A percentile compares a stretch with the other conserved stretches of the same genome.
phyloP scores from a whole-genome alignment of 371 early-diverging fungal genomes.

The Entomophthora muscae region DNA sequence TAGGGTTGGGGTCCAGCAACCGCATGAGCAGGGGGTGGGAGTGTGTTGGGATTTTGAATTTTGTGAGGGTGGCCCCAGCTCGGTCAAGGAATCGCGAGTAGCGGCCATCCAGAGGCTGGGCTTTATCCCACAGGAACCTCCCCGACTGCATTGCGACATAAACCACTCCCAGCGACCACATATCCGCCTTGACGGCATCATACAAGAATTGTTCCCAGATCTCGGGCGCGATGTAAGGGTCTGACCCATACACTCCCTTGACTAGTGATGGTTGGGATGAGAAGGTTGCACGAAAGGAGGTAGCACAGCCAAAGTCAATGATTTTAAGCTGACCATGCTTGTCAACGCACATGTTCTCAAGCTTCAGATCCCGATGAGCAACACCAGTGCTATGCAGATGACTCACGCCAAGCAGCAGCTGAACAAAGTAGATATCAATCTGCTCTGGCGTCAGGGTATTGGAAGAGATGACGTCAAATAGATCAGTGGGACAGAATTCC shows the following conservation, averaged over 20 bases:
- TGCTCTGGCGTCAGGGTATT: slow-evolving; percentile 45
- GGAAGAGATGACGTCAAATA: slow-evolving; percentile 49
- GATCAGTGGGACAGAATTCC: slow-evolving; percentile 61
- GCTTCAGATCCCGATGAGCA: slow-evolving; percentile 71
- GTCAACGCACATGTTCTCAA: slow-evolving; percentile 65
- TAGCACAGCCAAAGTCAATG: slow-evolving; percentile 81
- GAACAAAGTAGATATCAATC: slow-evolving; percentile 47
- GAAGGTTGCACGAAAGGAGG: slow-evolving; percentile 56
- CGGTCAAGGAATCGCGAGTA: background rate
- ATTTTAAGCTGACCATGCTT: slow-evolving; percentile 59
- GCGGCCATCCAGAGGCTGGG: background rate
- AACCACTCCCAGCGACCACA: slow-evolving; percentile 61
- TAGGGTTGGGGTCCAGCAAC: background rate
- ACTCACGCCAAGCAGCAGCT: slow-evolving; percentile 47
- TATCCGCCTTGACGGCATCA: slow-evolving; percentile 48
- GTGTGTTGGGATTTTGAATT: background rate
- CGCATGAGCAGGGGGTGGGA: background rate
- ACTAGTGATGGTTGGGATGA: slow-evolving; percentile 28
- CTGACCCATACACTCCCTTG: slow-evolving; percentile 59
- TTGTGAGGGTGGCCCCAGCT: background rate
- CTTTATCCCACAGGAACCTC: slow-evolving; percentile 43
- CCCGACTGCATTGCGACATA: slow-evolving; percentile 54
- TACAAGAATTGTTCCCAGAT: slow-evolving; percentile 25
- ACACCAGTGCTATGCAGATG: slow-evolving; percentile 59
- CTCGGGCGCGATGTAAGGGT: slow-evolving; percentile 90